Conservation (phyloP, 352 stramenopile genomes). For the Pythium monospermum region DNA sequence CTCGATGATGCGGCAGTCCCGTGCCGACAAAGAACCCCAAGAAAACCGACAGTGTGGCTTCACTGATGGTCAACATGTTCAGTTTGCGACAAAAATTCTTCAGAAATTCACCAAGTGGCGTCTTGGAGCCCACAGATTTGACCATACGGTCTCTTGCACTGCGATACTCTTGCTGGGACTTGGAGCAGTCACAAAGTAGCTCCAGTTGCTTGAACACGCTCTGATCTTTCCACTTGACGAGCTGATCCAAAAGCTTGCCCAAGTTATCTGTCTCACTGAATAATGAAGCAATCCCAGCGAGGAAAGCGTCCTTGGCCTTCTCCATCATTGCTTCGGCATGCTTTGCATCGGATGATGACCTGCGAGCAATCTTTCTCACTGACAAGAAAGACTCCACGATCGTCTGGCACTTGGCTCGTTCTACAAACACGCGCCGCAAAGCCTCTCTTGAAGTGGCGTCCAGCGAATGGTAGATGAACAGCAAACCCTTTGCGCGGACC, state of each 20-base stretch:
- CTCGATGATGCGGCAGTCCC: conserved; percentile 21
- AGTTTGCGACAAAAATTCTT: conserved; percentile 83
- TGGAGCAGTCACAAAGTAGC: conserved; percentile 48
- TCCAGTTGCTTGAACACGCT: conserved; percentile 72
- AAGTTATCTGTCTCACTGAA: conserved; percentile 59
- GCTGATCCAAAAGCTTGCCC: conserved; percentile 51
- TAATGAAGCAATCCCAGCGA: conserved; percentile 34
- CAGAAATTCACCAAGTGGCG: conserved; percentile 62
- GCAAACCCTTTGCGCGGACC: conserved; percentile 52
- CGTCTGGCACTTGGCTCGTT: conserved; percentile 46
- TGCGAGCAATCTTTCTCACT: conserved; percentile 41
- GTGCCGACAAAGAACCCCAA: conserved; percentile 38
- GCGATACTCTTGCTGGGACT: conserved; percentile 42
- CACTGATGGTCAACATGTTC: conserved; percentile 62
- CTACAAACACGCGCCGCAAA: conserved; percentile 56
- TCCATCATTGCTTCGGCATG: conserved; percentile 17
- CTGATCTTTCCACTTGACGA: conserved; percentile 74
- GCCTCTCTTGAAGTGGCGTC: conserved; percentile 65
- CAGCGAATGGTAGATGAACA: conserved; percentile 71
- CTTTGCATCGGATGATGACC: conserved; percentile 9
- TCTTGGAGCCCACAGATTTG: conserved; percentile 77
- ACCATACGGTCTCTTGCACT: conserved; percentile 60
- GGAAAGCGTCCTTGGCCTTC: conserved; percentile 30
- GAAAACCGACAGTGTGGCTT: conserved; percentile 28
- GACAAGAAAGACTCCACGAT: conserved; percentile 35